These are phyloP conservation scores for Acanthamoeba culbertsoni DNA, from an alignment of 208 protist species.

Conservation along the genomic window DNA sequence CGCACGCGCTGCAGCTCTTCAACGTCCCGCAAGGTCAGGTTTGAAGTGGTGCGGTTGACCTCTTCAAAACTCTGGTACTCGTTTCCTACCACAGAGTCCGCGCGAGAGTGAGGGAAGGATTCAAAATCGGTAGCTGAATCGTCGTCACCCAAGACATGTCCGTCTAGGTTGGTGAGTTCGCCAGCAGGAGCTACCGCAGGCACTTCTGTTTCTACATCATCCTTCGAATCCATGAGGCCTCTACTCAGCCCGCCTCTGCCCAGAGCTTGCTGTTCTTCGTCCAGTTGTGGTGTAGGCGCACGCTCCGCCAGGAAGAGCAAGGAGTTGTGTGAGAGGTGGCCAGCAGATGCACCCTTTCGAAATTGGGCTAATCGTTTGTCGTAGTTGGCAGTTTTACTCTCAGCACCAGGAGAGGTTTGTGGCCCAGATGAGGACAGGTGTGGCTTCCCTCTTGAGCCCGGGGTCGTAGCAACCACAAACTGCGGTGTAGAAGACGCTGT, in stretches of 20 bases:
- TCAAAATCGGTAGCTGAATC: not conserved
- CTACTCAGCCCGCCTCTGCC: not conserved
- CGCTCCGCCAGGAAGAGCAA: not conserved
- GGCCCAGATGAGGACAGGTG: not conserved
- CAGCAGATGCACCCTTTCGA: not conserved
- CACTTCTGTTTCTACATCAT: not conserved
- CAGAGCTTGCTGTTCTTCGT: not conserved
- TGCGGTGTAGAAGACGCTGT: not conserved
- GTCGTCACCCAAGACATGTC: not conserved
- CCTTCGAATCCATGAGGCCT: not conserved
- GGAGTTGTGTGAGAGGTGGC: not conserved
- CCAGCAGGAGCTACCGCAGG: not conserved
- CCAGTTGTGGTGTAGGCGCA: not conserved
- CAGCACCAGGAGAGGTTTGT: not conserved
- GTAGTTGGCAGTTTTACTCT: not conserved
- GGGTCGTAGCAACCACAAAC: not conserved
- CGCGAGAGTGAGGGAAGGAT: not conserved
- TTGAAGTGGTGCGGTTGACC: not conserved
- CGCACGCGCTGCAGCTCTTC: slow-evolving; percentile 10
- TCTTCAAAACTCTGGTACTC: not conserved
- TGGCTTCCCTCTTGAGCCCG: not conserved
- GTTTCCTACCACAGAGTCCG: not conserved
- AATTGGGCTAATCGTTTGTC: not conserved
- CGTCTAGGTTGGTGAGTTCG: not conserved
- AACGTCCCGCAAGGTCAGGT: not conserved